Evolutionary conservation across 306 rosid genomes (phyloP), one percentile per base, ranked within the genome.

Genomic region (Castanea sativa): DNA sequence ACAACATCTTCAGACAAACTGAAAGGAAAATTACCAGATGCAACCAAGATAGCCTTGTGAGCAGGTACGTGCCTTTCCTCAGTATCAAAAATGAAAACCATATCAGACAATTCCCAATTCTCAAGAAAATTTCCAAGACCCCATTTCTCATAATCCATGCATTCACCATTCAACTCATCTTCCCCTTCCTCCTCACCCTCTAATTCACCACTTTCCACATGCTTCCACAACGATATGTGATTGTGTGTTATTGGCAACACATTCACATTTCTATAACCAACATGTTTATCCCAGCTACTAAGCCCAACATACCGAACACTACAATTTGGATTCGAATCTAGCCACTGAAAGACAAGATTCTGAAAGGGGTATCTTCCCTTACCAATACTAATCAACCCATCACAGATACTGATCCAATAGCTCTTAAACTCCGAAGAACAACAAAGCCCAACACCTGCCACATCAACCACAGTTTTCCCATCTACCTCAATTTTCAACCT

Each of bases 281-380:
- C 99, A 76, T 94, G 99, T 71, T 94, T 94, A 73, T 94, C 97
- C 99, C 99, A 94, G 81, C 97, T 94, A 77, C 99, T 92, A 56
- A 94, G 99, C 63, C 99, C 99, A 72, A 94, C 78, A 82, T 91
- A 92, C 82, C 73, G 97, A 87, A 94, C 91, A 71, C 86, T 88
- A 55, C 90, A 91, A 79, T 85, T 91, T 12, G 99, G 99, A 74
- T 77, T 80, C 1, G 93, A 75, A 85, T 94, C 99, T 63, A 91
- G 69, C 99, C 99, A 94, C 80, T 94, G 97, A 83, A 92, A 94
- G 59, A 92, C 92, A 68, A 92, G 69, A 82, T 92, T 89, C 82
- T 94, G 97, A 76, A 91, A 92, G 78, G 99, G 97, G 87, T 90
- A 89, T 55, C 87, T 85, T 10, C 99, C 99, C 41, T 87, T 87